phyloP scores from a whole-genome alignment of 306 rosid species.

The Lagenaria siceraria region DNA sequence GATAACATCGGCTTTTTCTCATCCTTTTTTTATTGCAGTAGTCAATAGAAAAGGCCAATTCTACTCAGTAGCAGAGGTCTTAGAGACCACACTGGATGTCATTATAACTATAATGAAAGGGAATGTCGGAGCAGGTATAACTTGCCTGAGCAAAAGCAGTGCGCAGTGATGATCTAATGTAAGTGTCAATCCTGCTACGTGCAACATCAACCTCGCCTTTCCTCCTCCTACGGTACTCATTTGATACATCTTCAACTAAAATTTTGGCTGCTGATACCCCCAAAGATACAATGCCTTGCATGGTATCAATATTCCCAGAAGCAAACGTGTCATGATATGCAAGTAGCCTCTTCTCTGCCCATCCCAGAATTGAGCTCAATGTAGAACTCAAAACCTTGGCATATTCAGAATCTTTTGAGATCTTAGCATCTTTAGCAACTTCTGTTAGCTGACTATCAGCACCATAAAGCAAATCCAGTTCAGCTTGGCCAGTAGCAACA shows the following conservation, averaged over 20 bases:
- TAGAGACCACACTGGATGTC: not conserved
- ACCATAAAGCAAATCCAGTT: constrained; percentile 58
- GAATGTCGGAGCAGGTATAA: constrained; percentile 10
- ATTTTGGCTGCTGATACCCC: constrained; percentile 90
- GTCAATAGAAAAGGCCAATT: not conserved
- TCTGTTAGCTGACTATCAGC: constrained; percentile 71
- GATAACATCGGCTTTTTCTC: not conserved
- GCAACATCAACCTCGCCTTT: constrained; percentile 80
- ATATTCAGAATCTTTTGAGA: constrained; percentile 69
- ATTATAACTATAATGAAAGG: too few species aligned
- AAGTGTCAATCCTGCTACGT: constrained; percentile 84
- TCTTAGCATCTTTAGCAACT: constrained; percentile 91
- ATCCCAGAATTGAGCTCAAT: constrained; percentile 78
- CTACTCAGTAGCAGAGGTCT: not conserved
- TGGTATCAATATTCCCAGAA: constrained; percentile 54
- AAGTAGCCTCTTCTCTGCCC: constrained; percentile 98
- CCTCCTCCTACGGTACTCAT: constrained; percentile 86
- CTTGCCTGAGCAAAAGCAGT: constrained; percentile 99
- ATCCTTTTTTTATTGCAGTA: not conserved
- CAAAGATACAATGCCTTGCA: constrained; percentile 87
- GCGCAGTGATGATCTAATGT: constrained; percentile 87
- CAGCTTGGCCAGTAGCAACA: constrained; percentile 83
- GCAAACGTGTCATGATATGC: constrained; percentile 98
- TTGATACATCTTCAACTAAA: constrained; percentile 86
- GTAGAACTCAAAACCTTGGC: constrained; percentile 78